A percentile compares a stretch with the other conserved stretches of the same genome.
Evolutionary conservation across 2,329 filamentous ascomycete species (phyloP).

Genomic region (Talaromyces sp.): DNA sequence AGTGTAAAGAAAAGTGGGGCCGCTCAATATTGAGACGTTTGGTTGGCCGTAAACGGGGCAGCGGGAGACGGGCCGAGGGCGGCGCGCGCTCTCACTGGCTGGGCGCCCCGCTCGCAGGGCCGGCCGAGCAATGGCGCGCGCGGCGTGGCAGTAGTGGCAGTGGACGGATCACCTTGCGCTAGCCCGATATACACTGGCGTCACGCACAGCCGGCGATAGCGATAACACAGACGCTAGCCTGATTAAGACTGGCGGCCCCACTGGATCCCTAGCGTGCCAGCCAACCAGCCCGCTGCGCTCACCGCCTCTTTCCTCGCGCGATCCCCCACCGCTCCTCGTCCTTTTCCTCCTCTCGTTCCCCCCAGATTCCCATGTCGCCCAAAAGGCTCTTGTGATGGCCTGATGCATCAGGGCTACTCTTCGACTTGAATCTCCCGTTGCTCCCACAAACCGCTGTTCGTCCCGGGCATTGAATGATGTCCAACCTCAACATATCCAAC

Average conservation of each 20-base stretch:
- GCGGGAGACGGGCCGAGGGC: neutral
- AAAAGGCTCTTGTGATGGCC: neutral
- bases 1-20: neutral
- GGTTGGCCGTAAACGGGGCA: neutral
- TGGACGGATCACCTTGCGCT: constrained; percentile 6
- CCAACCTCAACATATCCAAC: constrained; percentile 38
- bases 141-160: constrained; percentile 9
- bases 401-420: neutral
- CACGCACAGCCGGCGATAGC: constrained; percentile 6
- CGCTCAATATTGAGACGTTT: neutral
- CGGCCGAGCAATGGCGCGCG: neutral
- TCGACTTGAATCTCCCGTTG: neutral
- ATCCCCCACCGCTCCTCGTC: constrained; percentile 34
- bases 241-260: neutral
- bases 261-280: constrained; percentile 27
- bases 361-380: constrained; percentile 21
- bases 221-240: constrained; percentile 16
- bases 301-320: constrained; percentile 34
- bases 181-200: neutral
- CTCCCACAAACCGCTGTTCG: neutral
- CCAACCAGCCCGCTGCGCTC: constrained; percentile 25
- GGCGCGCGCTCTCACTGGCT: neutral
- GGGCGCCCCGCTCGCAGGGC: neutral
- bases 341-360: constrained; percentile 21
- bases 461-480: constrained; percentile 27